Evolutionary conservation across 164 flowering plant genomes (phyloP).

Genomic region (Houttuynia cordata): DNA sequence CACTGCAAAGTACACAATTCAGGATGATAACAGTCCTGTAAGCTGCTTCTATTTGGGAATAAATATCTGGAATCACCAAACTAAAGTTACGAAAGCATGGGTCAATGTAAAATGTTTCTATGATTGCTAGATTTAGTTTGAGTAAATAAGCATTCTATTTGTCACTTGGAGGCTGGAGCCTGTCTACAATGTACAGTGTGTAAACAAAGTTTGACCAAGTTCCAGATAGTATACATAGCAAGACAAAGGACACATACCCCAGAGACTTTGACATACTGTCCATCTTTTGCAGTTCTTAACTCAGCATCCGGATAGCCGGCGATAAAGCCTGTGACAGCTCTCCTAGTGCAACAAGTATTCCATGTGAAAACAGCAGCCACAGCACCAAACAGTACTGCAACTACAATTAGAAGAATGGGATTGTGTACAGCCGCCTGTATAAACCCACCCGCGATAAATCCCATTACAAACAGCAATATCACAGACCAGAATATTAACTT

Average conservation of each 20-base stretch:
- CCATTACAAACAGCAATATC: constrained; percentile 74
- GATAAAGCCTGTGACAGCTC: constrained; percentile 65
- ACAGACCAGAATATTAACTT: constrained; percentile 64
- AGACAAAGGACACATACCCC: constrained; percentile 69
- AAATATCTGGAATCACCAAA: no score
- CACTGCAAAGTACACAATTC: no score
- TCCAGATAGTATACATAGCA: no score
- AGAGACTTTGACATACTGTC: constrained; percentile 90
- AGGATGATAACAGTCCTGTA: no score
- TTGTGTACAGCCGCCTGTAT: constrained; percentile 89
- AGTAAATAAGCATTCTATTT: no score
- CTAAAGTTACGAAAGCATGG: no score
- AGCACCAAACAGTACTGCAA: constrained; percentile 54
- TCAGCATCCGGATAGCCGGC: constrained; percentile 87
- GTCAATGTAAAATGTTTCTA: no score
- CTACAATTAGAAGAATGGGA: constrained; percentile 78
- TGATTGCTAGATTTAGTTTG: no score
- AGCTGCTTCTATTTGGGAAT: no score
- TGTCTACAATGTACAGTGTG: no score
- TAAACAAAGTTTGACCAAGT: no score
- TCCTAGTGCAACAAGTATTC: constrained; percentile 76
- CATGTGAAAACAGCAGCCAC: constrained; percentile 68
- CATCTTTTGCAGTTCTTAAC: constrained; percentile 91
- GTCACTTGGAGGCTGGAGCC: no score
- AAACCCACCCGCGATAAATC: constrained; percentile 88